Evolutionary conservation across 371 early-diverging fungal species (phyloP).

Genomic region (Haplosporangium sp.): DNA sequence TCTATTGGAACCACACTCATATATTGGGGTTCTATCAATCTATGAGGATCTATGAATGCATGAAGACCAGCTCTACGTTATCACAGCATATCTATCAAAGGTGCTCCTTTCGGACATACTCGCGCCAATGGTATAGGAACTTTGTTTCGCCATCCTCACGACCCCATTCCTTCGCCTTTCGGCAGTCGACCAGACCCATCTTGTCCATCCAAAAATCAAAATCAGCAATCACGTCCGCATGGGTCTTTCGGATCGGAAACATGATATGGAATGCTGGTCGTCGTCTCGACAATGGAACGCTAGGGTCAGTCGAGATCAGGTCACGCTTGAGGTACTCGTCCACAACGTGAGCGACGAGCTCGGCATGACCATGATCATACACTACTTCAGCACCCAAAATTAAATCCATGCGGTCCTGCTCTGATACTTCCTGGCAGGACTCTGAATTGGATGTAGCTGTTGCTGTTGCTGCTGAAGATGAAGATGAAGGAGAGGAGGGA

Average conservation of each 20-base stretch:
- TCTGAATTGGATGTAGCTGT: neutral
- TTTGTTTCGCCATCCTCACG: constrained; percentile 52
- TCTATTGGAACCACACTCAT: no score
- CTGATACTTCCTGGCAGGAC: constrained; percentile 10
- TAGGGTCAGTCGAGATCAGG: constrained; percentile 15
- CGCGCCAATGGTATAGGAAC: constrained; percentile 53
- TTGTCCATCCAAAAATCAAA: constrained; percentile 54
- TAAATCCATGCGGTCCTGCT: constrained; percentile 32
- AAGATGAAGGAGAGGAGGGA: neutral
- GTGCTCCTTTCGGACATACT: constrained; percentile 51
- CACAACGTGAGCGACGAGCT: constrained; percentile 49
- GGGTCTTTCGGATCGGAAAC: constrained; percentile 51
- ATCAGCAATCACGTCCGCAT: constrained; percentile 52
- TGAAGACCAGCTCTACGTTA: no score
- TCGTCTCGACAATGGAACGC: constrained; percentile 15
- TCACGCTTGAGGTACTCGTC: constrained; percentile 46
- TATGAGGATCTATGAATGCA: no score
- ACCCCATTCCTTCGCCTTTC: constrained; percentile 41
- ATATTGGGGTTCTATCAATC: no score
- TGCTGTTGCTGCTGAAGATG: neutral
- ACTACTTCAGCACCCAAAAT: constrained; percentile 51
- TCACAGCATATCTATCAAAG: neutral
- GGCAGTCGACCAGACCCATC: constrained; percentile 45
- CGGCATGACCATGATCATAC: constrained; percentile 53
- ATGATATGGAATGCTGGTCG: constrained; percentile 53